phyloP scores from a whole-genome alignment of 306 rosid species.

The Citrullus mucosospermus region DNA sequence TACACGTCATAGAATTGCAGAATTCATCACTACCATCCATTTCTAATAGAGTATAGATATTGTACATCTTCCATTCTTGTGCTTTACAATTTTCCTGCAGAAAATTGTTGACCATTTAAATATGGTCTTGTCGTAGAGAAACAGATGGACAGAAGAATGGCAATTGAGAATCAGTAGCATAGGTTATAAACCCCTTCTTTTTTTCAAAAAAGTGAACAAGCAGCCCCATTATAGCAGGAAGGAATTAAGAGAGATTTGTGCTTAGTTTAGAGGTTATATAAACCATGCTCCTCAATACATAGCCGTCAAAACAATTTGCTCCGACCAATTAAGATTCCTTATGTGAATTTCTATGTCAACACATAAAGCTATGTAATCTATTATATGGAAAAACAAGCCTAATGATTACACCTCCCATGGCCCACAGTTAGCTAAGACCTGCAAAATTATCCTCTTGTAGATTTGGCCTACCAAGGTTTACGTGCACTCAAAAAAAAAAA shows the following conservation, averaged over 20 bases:
- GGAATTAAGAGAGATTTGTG: background rate
- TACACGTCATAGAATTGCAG: slow-evolving; percentile 11
- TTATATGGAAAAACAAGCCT: background rate
- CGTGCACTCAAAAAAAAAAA: background rate
- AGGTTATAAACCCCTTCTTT: background rate
- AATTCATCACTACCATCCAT: slow-evolving; percentile 14
- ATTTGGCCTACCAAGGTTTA: background rate
- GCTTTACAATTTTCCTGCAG: slow-evolving; percentile 22
- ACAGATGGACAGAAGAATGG: background rate
- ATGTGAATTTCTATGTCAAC: background rate
- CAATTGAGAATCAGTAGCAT: background rate
- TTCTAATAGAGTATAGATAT: slow-evolving; percentile 6
- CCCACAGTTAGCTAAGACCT: background rate
- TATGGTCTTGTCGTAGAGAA: background rate
- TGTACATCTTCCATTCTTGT: slow-evolving; percentile 23
- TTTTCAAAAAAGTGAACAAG: background rate
- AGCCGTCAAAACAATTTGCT: background rate
- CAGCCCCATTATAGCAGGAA: background rate
- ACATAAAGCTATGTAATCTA: background rate
- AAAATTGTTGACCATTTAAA: slow-evolving; percentile 2
- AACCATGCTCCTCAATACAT: background rate
- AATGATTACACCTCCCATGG: background rate
- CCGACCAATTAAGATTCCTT: background rate
- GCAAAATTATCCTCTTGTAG: background rate
- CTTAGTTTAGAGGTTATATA: background rate